phyloP scores from a whole-genome alignment of 345 rosid species.

The Linum usitatissimum region DNA sequence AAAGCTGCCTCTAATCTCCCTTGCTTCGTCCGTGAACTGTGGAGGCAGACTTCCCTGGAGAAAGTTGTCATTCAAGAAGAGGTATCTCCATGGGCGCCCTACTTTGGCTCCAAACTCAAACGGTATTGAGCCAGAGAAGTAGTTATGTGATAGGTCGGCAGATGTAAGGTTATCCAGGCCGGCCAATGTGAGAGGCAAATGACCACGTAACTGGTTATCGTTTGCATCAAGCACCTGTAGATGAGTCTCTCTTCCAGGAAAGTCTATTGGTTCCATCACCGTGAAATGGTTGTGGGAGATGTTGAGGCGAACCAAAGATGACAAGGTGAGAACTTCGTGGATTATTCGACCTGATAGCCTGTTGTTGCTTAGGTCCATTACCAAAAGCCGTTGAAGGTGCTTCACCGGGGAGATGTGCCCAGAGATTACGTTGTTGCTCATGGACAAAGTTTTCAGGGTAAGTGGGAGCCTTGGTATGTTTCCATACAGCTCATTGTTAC shows the following conservation, averaged over 20 bases:
- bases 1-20: conserved; percentile 36
- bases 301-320: conserved; percentile 25
- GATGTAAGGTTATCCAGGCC: conserved; percentile 22
- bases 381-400: conserved; percentile 22
- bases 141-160: conserved; percentile 34
- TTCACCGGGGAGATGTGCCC: conserved; percentile 30
- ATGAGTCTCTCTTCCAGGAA: conserved; percentile 16
- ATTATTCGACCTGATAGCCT: conserved; percentile 27
- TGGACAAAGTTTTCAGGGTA: conserved; percentile 29
- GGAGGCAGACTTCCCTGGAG: conserved; percentile 35
- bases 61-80: conserved; percentile 27
- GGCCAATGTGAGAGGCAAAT: conserved; percentile 34
- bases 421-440: conserved; percentile 30
- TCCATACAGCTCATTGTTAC: conserved; percentile 34
- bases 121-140: conserved; percentile 35
- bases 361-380: conserved; percentile 39
- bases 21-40: conserved; percentile 18
- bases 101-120: conserved; percentile 27
- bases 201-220: conserved; percentile 35
- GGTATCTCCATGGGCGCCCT: conserved; percentile 32
- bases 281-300: conserved; percentile 38
- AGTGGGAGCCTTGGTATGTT: conserved; percentile 35
- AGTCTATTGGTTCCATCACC: conserved; percentile 17
- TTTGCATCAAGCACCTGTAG: conserved; percentile 40
- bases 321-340: conserved; percentile 31